phyloP scores from a whole-genome alignment of 176 grass and related monocot species.

The Cocos nucifera region DNA sequence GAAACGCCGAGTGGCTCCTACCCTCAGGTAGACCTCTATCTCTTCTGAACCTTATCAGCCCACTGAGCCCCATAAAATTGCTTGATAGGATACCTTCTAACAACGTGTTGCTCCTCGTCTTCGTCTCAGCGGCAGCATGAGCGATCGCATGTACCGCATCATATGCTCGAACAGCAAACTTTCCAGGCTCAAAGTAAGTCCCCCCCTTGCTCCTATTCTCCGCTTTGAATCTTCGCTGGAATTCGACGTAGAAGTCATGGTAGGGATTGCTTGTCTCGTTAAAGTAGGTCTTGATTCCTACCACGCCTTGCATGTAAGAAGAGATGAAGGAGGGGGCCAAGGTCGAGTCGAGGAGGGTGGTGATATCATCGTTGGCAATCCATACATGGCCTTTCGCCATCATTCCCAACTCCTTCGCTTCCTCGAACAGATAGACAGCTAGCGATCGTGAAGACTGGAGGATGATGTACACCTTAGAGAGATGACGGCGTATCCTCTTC shows the following conservation, averaged over 20 bases:
- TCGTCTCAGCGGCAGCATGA: not conserved
- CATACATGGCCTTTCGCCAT: not conserved
- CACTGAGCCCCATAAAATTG: conserved; percentile 17
- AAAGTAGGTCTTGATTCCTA: conserved; percentile 3
- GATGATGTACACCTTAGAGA: conserved; percentile 1
- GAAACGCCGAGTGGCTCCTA: not conserved
- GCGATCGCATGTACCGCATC: conserved; percentile 18
- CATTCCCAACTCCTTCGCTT: not conserved
- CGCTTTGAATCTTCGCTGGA: not conserved
- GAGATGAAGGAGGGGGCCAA: not conserved
- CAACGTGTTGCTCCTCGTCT: not conserved
- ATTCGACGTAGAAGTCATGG: not conserved
- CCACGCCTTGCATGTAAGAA: not conserved
- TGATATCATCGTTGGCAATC: conserved; percentile 1
- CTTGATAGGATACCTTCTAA: not conserved
- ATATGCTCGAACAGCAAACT: conserved; percentile 22
- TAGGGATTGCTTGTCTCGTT: not conserved
- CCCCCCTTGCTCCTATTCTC: not conserved
- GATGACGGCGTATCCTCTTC: not conserved
- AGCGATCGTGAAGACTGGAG: not conserved
- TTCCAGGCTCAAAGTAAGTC: conserved; percentile 1
- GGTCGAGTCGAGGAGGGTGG: not conserved
- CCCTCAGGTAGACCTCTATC: not conserved
- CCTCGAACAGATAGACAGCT: not conserved
- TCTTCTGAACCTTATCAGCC: not conserved